These are phyloP conservation scores for Durio zibethinus DNA, from an alignment of 345 rosid species.

Conservation along the genomic window DNA sequence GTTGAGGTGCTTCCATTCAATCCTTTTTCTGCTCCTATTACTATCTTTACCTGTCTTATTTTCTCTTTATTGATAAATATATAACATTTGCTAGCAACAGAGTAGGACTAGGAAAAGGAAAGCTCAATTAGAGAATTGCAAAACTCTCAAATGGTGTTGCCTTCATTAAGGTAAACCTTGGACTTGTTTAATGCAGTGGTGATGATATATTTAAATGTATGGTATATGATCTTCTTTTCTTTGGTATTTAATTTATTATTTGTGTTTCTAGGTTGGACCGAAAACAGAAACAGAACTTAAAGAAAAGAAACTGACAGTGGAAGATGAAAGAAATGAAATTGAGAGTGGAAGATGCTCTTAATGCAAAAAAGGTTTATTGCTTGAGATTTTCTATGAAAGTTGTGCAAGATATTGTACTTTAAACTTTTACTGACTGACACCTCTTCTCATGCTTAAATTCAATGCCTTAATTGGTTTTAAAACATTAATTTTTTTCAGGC, in stretches of 20 bases:
- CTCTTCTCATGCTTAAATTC: neutral
- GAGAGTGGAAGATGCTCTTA: slow-evolving; percentile 98
- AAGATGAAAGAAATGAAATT: no score
- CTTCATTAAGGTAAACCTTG: slow-evolving; percentile 54
- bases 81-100: slow-evolving; percentile 51
- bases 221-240: neutral
- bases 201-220: neutral
- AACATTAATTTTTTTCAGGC: slow-evolving; percentile 38
- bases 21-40: neutral
- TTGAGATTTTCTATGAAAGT: neutral
- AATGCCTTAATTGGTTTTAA: neutral
- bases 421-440: no score
- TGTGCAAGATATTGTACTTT: slow-evolving; percentile 1
- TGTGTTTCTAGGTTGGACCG: slow-evolving; percentile 58
- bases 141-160: slow-evolving; percentile 88
- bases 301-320: no score
- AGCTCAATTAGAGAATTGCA: slow-evolving; percentile 87
- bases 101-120: slow-evolving; percentile 90
- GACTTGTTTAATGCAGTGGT: neutral
- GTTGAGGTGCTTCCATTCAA: slow-evolving; percentile 46
- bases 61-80: neutral
- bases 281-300: slow-evolving; percentile 92
- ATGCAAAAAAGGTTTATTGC: slow-evolving; percentile 77
- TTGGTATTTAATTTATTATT: neutral
- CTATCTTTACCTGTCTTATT: neutral